A percentile compares a stretch with the other conserved stretches of the same genome.
Evolutionary conservation across 331 rosid genomes (phyloP).

Genomic region (Malus hybrid): DNA sequence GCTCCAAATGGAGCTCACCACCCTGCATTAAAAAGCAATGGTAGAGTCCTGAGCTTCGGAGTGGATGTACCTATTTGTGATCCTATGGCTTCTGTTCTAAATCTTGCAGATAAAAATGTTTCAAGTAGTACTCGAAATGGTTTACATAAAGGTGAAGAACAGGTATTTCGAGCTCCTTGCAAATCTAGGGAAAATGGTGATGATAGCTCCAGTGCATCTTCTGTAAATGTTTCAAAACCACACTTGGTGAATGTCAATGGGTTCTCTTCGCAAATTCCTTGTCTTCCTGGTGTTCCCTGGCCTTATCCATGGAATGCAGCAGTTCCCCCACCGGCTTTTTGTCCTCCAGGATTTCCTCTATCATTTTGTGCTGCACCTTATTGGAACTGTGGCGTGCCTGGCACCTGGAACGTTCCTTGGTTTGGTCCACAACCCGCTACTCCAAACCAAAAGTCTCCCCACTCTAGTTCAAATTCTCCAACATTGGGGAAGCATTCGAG

Average conservation of each 20-base stretch:
- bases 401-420: constrained; percentile 61
- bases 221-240: constrained; percentile 44
- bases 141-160: constrained; percentile 30
- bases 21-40: constrained; percentile 32
- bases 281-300: constrained; percentile 75
- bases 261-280: constrained; percentile 55
- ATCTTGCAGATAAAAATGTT: constrained; percentile 38
- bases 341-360: constrained; percentile 62
- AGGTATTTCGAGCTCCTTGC: constrained; percentile 23
- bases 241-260: constrained; percentile 30
- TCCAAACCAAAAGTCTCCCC: constrained; percentile 27
- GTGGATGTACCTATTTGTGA: constrained; percentile 47
- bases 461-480: constrained; percentile 37
- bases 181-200: constrained; percentile 45
- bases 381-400: constrained; percentile 67
- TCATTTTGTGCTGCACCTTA: constrained; percentile 54
- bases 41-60: constrained; percentile 67
- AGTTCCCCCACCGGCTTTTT: constrained; percentile 46
- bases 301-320: constrained; percentile 62
- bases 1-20: constrained; percentile 38
- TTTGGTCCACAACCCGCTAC: constrained; percentile 37
- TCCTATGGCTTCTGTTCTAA: constrained; percentile 41
- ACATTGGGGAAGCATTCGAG: constrained; percentile 59
- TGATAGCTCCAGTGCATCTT: constrained; percentile 43
- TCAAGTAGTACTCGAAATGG: constrained; percentile 38